Evolutionary conservation across 2,329 filamentous ascomycete species (phyloP), one percentile per base, ranked within the genome.

Genomic region (Pestalotiopsis sp.): DNA sequence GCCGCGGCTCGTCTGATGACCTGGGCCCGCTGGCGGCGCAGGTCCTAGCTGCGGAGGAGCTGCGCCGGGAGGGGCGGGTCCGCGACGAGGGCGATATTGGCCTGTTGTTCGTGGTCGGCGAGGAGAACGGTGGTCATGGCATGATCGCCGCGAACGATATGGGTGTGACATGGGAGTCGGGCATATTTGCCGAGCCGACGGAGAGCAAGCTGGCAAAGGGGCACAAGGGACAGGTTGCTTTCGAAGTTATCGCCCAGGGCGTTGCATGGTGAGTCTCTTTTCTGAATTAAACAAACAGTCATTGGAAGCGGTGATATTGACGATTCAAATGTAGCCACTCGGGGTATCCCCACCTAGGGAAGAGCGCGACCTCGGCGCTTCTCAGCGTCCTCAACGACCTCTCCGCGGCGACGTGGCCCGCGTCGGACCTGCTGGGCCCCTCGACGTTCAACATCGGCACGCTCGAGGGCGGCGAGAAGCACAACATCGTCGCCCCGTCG

Each of bases 111-210:
- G 78, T 80, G 1, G 83, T 88, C 0, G 86, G 85, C 17, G 86
- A 88, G 73, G 86, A 88, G 69, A 81, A 80, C 14, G 83, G 82
- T 9, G 86, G 86, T 1, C 83, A 84, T n/a, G 86, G 86, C 3
- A 88, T 88, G 86, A 79, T 82, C 39, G 83, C 83, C 62, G 85
- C 85, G 7, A 84, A 84, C 64, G 74, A 79, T 17, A 78, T 84
- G 70, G 72, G 74, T 3, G 71, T 84, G 68, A 75, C 56, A 5
- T 85, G 84, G 75, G 80, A 85, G 20, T 79, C 84, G 13, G 81
- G 87, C 65, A 81, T 81, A 63, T 88, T 88, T 70, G 86, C 84
- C 12, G 86, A 88, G 72, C 86, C 86, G 7, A 88, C 86, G 0
- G 86, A 87, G 72, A 82, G 80, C 39, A 87, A 86, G 71, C 78